Conservation (phyloP, 2,329 filamentous ascomycete genomes). For the Cytospora schulzeri region DNA sequence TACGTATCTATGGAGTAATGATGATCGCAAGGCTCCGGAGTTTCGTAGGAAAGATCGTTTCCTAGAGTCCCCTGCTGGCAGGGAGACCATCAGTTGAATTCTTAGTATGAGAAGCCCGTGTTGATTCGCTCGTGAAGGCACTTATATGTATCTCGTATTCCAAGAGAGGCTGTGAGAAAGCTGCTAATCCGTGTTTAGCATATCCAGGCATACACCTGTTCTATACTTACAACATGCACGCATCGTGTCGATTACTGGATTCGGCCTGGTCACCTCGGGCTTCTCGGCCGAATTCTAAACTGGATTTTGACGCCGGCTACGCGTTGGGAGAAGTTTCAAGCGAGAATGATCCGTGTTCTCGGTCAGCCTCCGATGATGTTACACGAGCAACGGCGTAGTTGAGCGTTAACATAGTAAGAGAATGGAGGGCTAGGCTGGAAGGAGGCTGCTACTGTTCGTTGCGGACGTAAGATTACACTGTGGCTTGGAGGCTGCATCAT, state of each 20-base stretch:
- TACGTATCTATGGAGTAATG: too few species aligned
- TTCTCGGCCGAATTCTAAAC: neutral
- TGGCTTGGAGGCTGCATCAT: slow-evolving; percentile 20
- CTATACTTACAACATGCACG: neutral
- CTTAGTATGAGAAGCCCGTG: neutral
- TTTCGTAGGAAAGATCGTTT: too few species aligned
- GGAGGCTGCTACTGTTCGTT: slow-evolving; percentile 17
- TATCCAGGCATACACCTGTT: neutral
- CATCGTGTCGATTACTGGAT: neutral
- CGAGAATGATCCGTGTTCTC: neutral
- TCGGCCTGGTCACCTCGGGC: too few species aligned
- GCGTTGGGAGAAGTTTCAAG: neutral
- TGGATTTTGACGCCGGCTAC: neutral
- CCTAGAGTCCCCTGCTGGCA: too few species aligned
- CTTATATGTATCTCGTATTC: neutral
- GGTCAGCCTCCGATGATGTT: neutral
- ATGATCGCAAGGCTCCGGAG: too few species aligned
- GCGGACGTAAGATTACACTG: slow-evolving; percentile 23
- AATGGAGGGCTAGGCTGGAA: neutral
- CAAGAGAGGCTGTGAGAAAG: neutral
- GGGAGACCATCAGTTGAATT: neutral
- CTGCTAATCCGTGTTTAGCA: neutral
- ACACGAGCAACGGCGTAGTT: neutral
- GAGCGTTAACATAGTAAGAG: neutral
- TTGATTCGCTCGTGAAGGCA: neutral